Base-by-base conservation (phyloP, 352 stramenopile genomes). In the Phytophthora rubi region DNA sequence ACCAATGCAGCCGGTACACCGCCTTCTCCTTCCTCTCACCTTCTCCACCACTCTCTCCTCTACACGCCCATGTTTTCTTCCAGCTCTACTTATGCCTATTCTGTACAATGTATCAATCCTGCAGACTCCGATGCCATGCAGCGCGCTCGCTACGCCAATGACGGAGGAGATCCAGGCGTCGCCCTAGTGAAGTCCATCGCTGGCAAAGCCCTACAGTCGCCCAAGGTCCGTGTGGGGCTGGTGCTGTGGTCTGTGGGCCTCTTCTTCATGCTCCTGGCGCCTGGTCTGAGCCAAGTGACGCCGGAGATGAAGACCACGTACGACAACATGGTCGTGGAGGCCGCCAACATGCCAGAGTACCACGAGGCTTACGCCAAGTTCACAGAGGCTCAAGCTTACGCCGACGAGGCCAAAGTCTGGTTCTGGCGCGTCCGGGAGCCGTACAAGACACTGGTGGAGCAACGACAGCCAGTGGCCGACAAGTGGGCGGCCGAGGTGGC, bases 341-440 rank as follows among this genome's bases (percentile, higher is more conserved):
- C 87, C 3, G 87, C 85, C 42, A 92, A 95, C 67, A 79, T 93
- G 74, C 86, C 86, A 53, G 85, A 85, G 60, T 94, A 91, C 75
- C 71, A 93, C 53, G 71, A 93, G 53, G 81, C 86, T n/a, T 91
- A 88, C 53, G 68, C 66, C 15, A 77, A 79, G 48, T 88, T 84
- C 54, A 66, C 73, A 1, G 72, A 83, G 28, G 85, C 86, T 13
- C 82, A 94, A 48, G 59, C 75, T 7, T 78, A 86, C 54, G 74
- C 83, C 21, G 76, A 93, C 33, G 82, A 93, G 44, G 85, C 83
- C 42, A 93, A 93, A 64, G 89, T 95, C 16, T 96, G 87, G 87
- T 95, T 96, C 73, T 95, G 87, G 87, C 85, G 87, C 8, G 88
- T 94, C 62, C 85, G 88, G 15, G 86, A 94, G 63, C 86, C 88